Evolutionary conservation across 352 stramenopile genomes (phyloP).

Genomic region (Discostella stelligera): DNA sequence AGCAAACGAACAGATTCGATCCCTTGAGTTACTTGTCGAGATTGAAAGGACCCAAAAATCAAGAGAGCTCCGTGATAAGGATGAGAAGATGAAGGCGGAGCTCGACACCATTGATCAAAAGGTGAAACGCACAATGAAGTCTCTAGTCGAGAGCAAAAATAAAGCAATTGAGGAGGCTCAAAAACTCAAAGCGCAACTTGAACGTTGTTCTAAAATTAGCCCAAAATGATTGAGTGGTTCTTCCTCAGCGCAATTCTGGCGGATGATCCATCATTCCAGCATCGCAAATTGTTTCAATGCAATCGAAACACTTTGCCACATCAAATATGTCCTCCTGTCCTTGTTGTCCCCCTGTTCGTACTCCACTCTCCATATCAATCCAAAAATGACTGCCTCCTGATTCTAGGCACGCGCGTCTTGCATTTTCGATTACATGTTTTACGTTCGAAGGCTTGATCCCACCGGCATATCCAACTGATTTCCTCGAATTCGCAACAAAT

Average conservation of each 20-base stretch:
- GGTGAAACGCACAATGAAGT: slow-evolving; percentile 37
- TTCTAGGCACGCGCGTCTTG: slow-evolving; percentile 40
- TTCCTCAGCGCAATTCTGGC: slow-evolving; percentile 12
- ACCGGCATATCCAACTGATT: slow-evolving; percentile 83
- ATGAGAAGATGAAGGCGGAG: slow-evolving; percentile 39
- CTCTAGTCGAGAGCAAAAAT: slow-evolving; percentile 39
- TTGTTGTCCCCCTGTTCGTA: slow-evolving; percentile 56
- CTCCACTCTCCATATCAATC: slow-evolving; percentile 86
- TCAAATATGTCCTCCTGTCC: slow-evolving; percentile 77
- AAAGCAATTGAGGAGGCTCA: slow-evolving; percentile 35
- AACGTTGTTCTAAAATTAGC: not conserved
- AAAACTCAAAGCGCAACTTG: slow-evolving; percentile 15
- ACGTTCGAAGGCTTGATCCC: slow-evolving; percentile 82
- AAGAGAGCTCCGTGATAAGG: slow-evolving; percentile 25
- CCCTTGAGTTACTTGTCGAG: slow-evolving; percentile 18
- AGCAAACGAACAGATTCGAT: slow-evolving; percentile 23
- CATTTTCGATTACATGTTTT: slow-evolving; percentile 53
- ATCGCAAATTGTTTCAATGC: slow-evolving; percentile 66
- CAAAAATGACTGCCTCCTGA: slow-evolving; percentile 66
- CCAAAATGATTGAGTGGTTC: not conserved
- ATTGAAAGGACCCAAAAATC: slow-evolving; percentile 30
- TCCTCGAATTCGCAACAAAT: slow-evolving; percentile 32
- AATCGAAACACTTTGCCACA: slow-evolving; percentile 75
- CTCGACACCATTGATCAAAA: slow-evolving; percentile 38
- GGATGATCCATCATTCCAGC: slow-evolving; percentile 51